Evolutionary conservation across 805 yeast species (phyloP).

Genomic region (Ogataea wickerhamii): DNA sequence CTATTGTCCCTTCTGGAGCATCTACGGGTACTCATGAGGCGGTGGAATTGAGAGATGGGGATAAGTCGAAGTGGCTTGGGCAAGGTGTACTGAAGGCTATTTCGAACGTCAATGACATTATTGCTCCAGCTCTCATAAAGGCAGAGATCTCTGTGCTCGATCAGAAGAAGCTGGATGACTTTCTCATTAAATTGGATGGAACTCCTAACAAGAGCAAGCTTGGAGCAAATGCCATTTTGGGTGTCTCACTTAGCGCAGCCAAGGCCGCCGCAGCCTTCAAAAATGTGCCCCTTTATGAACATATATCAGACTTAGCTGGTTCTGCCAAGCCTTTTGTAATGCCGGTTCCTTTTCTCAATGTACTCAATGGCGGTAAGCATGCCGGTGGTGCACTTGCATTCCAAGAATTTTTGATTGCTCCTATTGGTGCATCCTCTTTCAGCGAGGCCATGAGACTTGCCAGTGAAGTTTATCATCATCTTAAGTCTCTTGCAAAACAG

Average conservation of each 20-base stretch:
- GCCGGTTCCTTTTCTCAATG: conserved; percentile 99
- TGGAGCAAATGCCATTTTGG: conserved; percentile 97
- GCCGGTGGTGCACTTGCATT: conserved; percentile 98
- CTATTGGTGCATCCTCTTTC: conserved; percentile 84
- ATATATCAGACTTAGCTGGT: conserved; percentile 75
- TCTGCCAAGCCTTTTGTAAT: conserved; percentile 79
- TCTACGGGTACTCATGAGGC: conserved; percentile 99
- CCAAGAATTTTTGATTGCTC: conserved; percentile 99
- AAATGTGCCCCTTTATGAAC: conserved; percentile 86
- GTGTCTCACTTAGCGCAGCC: conserved; percentile 94
- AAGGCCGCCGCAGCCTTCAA: conserved; percentile 97
- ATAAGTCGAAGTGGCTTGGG: conserved; percentile 94
- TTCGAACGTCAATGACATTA: conserved; percentile 85
- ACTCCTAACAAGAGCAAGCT: conserved; percentile 93
- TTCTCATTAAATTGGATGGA: conserved; percentile 84
- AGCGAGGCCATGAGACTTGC: conserved; percentile 94
- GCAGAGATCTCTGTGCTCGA: conserved; percentile 77
- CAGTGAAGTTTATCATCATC: conserved; percentile 93
- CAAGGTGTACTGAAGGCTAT: conserved; percentile 97
- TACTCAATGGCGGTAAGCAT: conserved; percentile 97
- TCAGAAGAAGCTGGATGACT: conserved; percentile 81
- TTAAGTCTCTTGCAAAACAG: conserved; percentile 87
- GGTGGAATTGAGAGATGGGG: conserved; percentile 94
- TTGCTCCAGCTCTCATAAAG: conserved; percentile 87
- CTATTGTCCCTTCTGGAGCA: conserved; percentile 98